Base-by-base conservation (phyloP, 768 basidiomycete genomes). In the Amanita rimosa region DNA sequence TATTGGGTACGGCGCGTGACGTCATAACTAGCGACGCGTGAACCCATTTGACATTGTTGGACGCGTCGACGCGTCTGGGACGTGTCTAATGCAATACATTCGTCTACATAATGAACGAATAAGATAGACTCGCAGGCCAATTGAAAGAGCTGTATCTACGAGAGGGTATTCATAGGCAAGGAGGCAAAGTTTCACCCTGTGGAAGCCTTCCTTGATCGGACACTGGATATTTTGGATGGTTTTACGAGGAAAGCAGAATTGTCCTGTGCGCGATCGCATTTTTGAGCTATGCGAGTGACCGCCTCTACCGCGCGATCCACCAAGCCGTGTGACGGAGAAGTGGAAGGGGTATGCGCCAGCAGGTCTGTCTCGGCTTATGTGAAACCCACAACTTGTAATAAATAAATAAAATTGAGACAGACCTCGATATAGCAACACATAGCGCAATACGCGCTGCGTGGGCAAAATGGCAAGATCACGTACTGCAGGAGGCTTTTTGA, bases 401-500 rank as follows among this genome's bases (percentile, higher is more conserved):
- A 3, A 40, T 10, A n/a, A 24, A 45, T 10, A 14, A 22, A 45
- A 44, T n/a, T 19, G 24, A 9, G 43, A 64, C 71, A 49, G 42
- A 79, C 81, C 80, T 64, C 67, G 68, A 53, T 76, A 84, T 36
- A 82, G 63, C 36, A 84, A 53, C 3, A 80, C 82, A 57, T 84
- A 84, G 53, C 82, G 69, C 67, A 75, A 77, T n/a, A 82, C 70
- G 26, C 82, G 65, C 60, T 84, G 82, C 8, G 76, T 74, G 10
- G 82, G 82, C 51, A 79, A 62, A 53, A 84, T 83, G 1, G 79
- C 82, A 7, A 84, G 62, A 53, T 84, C 82, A 44, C 79, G 65
- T n/a, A 81, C 22, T 24, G 22, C 69, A 29, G 60, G 50, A 1
- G 61, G 63, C 21, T 19, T 41, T 33, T 43, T 48, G 27, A 16